Evolutionary conservation across 495 filamentous ascomycete species (phyloP), one percentile per base, ranked within the genome.

Genomic region (Daldinia caldariorum): DNA sequence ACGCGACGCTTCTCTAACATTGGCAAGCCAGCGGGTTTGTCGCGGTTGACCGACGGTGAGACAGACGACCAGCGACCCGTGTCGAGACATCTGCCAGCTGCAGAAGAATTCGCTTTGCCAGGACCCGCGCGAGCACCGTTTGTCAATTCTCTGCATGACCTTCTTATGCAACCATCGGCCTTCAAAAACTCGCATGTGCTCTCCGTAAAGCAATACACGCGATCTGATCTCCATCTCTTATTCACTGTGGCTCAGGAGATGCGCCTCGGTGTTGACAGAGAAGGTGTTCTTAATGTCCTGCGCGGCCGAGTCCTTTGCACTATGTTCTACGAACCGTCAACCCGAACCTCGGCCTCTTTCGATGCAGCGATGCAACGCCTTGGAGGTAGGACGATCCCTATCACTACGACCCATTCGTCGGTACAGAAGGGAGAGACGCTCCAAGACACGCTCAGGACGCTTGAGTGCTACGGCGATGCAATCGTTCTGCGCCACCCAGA

Each of bases 281-380:
- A 97, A 71, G 95, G 95, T 60, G 89, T 94, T 31, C 86, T 99
- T 67, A 90, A 94, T 67, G 84, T 97, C 56, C 87, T 99, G 58
- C 92, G 90, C 73, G 93, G 94, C 35, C 89, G 91, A 45, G 83
- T 98, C 29, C 86, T 99, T 29, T 91, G 89, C 82, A 94, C 92
- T 1, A 88, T 98, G 82, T 99, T 99, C 88, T 99, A 92, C 81
- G 95, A 99, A 83, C 94, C 95, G 3, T 97, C 94, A 0, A 99
- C 95, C 6, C 88, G 95, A 35, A 99, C 95, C 10, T 98, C 94
- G 14, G 89, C 92, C 50, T 99, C 95, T 26, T 99, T 99, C 74
- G 96, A 99, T 74, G 89, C 94, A 32, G 96, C 95, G 41, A 99
- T 99, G 95, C 94, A 97, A 84, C 90, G 96, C 13, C 89, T 99